Evolutionary conservation across 1,284 basidiomycete species (phyloP), one percentile per base, ranked within the genome.

Genomic region (Pseudozyma thailandica): DNA sequence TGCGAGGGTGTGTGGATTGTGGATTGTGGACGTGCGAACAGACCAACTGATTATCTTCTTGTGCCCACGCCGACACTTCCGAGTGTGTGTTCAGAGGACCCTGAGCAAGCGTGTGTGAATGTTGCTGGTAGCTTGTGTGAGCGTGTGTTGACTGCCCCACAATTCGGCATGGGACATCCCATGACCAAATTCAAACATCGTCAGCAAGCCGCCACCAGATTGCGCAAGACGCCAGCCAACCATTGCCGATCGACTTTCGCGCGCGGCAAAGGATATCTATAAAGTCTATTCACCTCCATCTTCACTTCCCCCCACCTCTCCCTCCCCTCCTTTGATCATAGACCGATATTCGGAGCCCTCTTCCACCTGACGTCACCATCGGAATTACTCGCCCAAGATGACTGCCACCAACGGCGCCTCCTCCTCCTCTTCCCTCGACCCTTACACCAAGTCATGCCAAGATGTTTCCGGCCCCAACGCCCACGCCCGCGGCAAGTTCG

Each of bases 401-500:
- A 58, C 59, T 4, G 55, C 57, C 39, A 55, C 50, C 51, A 62
- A 45, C 47, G 21, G 20, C 23, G 45, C 39, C 45, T 13, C 30
- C 39, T 31, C 47, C 13, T 7, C 20, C 27, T n/a, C 31, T 16
- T 12, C 21, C 20, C 50, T 72, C 27, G 59, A 68, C 39, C 49
- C 64, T 2, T 72, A 72, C 53, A 72, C 70, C 26, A 55, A 51
- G 46, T 33, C 46, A 7, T 72, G 70, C 18, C 70, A 68, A 42
- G 43, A 53, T 21, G 70, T 68, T 3, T 68, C 64, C 0, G 70
- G 70, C 8, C 54, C 63, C 39, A 77, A 79, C 9, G 83, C 83
- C 8, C 71, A 77, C n/a, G 77, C 82, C 6, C 78, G 84, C 12
- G 78, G 80, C 62, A 84, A 83, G 65, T 56, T 77, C 35, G 76